These are phyloP conservation scores for Colletotrichum filicis DNA, from an alignment of 2,329 filamentous ascomycete species.

Conservation along the genomic window DNA sequence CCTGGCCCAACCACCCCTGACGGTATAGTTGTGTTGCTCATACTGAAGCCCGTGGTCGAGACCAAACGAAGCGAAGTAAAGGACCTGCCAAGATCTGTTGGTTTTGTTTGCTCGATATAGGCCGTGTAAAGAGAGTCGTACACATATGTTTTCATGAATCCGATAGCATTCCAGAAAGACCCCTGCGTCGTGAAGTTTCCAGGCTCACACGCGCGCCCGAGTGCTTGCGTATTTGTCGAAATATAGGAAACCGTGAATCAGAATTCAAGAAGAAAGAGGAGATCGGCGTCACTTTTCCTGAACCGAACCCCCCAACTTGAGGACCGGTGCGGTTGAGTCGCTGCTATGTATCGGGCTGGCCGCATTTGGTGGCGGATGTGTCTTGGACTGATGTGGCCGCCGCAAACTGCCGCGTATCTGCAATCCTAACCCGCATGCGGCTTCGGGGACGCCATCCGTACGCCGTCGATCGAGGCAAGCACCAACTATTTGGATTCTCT, in stretches of 20 bases:
- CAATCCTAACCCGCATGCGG: background rate
- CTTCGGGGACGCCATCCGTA: background rate
- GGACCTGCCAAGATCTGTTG: background rate
- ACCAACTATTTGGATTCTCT: background rate
- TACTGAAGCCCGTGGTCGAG: background rate
- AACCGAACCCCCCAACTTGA: background rate
- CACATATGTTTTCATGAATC: background rate
- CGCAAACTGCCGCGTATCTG: background rate
- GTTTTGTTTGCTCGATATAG: no score
- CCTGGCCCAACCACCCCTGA: background rate
- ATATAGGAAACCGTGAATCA: background rate
- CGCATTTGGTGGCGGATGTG: background rate
- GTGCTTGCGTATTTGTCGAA: background rate
- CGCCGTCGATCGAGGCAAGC: background rate
- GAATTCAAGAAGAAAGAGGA: background rate
- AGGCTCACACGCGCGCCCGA: background rate
- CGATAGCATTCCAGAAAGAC: background rate
- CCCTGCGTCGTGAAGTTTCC: background rate
- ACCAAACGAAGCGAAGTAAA: background rate
- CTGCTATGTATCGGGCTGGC: background rate
- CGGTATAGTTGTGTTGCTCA: background rate
- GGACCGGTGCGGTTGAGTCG: background rate
- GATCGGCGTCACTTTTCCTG: no score
- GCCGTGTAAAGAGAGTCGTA: background rate
- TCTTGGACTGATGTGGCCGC: background rate